These are phyloP conservation scores for Gillenia trifoliata DNA, from an alignment of 306 rosid genomes.

Conservation along the genomic window DNA sequence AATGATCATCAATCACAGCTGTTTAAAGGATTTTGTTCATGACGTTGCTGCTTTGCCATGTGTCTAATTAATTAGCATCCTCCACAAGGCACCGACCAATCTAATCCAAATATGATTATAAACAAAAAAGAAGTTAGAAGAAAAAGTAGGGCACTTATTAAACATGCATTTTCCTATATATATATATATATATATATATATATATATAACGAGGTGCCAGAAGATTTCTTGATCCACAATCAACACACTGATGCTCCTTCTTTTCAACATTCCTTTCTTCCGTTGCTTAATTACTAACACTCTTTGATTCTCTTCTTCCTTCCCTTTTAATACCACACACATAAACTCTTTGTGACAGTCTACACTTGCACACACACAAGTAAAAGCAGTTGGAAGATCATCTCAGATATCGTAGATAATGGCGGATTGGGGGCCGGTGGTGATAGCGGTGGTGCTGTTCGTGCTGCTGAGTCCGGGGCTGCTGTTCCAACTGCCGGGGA, in stretches of 20 bases:
- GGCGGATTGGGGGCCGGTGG: slow-evolving; percentile 81
- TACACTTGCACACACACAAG: background rate
- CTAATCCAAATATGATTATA: background rate
- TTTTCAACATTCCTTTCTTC: slow-evolving; percentile 25
- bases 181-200: background rate
- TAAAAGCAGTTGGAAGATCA: background rate
- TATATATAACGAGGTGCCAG: background rate
- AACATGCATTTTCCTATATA: background rate
- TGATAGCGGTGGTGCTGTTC: slow-evolving; percentile 68
- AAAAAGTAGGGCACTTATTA: background rate
- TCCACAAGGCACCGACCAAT: slow-evolving; percentile 12
- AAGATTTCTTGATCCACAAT: slow-evolving; percentile 16
- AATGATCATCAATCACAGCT: background rate
- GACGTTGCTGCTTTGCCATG: background rate
- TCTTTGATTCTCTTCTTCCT: background rate
- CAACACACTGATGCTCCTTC: background rate
- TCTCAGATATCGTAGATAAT: background rate
- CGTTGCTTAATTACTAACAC: background rate
- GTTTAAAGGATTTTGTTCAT: background rate
- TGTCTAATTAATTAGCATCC: background rate
- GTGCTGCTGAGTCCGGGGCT: slow-evolving; percentile 61
- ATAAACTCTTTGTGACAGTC: background rate
- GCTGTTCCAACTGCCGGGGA: slow-evolving; percentile 59
- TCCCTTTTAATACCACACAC: background rate
- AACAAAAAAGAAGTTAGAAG: background rate